A percentile compares a stretch with the other conserved stretches of the same genome.
Evolutionary conservation across 1,139 yeast genomes (phyloP).

Genomic region (Suhomyces terraborum): DNA sequence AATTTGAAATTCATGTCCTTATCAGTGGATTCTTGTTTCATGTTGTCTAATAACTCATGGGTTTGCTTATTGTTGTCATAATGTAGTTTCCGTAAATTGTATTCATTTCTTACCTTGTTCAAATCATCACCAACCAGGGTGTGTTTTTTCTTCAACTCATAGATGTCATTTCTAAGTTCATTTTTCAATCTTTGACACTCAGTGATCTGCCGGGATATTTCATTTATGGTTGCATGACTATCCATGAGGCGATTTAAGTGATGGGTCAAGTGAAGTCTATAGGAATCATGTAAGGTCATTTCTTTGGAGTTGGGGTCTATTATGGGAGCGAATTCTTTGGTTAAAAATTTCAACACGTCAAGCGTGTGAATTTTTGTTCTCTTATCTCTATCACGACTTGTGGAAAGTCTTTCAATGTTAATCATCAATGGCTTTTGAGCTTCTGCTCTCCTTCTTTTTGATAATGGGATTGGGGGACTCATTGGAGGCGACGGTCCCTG

Average conservation of each 20-base stretch:
- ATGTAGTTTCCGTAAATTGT: constrained; percentile 26
- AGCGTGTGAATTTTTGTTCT: constrained; percentile 35
- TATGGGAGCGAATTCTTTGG: constrained; percentile 31
- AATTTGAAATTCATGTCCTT: constrained; percentile 10
- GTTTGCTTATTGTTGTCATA: constrained; percentile 27
- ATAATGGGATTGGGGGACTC: constrained; percentile 12
- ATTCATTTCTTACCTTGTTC: constrained; percentile 38
- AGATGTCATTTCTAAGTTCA: constrained; percentile 41
- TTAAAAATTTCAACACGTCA: constrained; percentile 41
- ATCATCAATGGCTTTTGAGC: constrained; percentile 33
- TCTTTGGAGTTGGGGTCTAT: constrained; percentile 19
- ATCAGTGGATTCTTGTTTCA: constrained; percentile 13
- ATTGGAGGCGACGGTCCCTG: constrained; percentile 4
- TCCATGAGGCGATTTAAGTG: constrained; percentile 37
- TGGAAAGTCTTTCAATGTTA: constrained; percentile 32
- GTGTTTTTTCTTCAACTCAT: constrained; percentile 41
- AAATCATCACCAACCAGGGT: constrained; percentile 41
- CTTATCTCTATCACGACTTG: constrained; percentile 27
- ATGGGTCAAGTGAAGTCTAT: constrained; percentile 33
- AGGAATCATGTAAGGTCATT: constrained; percentile 23
- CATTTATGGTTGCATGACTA: constrained; percentile 44
- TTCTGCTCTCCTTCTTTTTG: constrained; percentile 20
- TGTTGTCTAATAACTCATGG: constrained; percentile 9
- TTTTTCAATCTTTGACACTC: constrained; percentile 44
- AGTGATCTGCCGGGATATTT: constrained; percentile 38